Percentiles rank a stretch among this genome's conserved stretches.
Conservation (phyloP, 225 moss, liverwort and hornwort genomes). For the Sphagnum tenellum region DNA sequence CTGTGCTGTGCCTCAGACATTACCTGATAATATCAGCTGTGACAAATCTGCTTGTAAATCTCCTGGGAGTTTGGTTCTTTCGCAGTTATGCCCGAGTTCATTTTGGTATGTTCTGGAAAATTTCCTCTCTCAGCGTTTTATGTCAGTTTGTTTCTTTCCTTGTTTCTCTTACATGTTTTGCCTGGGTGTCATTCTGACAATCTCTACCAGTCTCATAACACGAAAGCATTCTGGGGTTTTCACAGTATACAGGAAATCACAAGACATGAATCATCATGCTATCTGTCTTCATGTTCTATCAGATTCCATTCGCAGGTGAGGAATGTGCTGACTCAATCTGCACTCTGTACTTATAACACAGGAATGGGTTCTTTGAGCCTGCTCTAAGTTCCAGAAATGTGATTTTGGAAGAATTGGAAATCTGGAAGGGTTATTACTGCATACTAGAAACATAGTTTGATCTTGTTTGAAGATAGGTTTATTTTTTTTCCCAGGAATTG, state of each 20-base stretch:
- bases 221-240: slow-evolving; percentile 1
- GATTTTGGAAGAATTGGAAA: too few relatives aligned
- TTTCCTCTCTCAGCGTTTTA: neutral
- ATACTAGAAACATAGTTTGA: too few relatives aligned
- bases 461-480: too few relatives aligned
- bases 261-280: slow-evolving; percentile 87
- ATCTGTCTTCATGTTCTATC: slow-evolving; percentile 87
- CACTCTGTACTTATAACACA: too few relatives aligned
- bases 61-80: slow-evolving; percentile 86
- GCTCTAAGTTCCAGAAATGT: too few relatives aligned
- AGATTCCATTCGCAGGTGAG: slow-evolving; percentile 85
- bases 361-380: too few relatives aligned
- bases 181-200: too few relatives aligned
- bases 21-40: slow-evolving; percentile 86
- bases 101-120: slow-evolving; percentile 30
- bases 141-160: neutral
- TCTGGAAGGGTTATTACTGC: too few relatives aligned
- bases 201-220: too few relatives aligned
- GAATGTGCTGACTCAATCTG: neutral
- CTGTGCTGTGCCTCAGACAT: slow-evolving; percentile 50
- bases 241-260: slow-evolving; percentile 77
- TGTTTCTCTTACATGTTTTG: too few relatives aligned
- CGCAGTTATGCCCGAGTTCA: slow-evolving; percentile 72
- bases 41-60: slow-evolving; percentile 74
- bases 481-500: too few relatives aligned